Evolutionary conservation across 2,329 filamentous ascomycete genomes (phyloP).

Genomic region (Colletotrichum siamense): DNA sequence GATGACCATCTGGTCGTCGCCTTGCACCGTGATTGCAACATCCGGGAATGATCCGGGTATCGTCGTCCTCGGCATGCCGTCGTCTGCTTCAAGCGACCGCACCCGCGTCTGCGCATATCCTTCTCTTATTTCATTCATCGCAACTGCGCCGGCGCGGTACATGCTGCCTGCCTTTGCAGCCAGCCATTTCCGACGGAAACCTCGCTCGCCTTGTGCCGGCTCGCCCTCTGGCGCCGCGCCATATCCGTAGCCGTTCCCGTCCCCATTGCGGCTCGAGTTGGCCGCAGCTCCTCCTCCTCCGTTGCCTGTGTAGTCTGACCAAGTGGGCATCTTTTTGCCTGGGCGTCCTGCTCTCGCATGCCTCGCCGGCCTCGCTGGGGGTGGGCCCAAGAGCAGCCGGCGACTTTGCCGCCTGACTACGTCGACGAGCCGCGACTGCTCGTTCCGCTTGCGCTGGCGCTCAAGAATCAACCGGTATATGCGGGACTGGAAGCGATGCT

Average conservation of each 20-base stretch:
- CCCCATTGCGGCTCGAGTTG: not conserved
- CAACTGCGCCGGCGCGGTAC: constrained; percentile 61
- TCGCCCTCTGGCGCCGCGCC: constrained; percentile 29
- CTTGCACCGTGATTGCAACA: constrained; percentile 78
- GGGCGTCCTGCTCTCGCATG: constrained; percentile 32
- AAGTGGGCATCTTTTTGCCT: constrained; percentile 26
- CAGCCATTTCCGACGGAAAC: constrained; percentile 78
- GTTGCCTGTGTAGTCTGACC: constrained; percentile 20
- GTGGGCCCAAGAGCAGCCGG: constrained; percentile 50
- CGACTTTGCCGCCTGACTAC: constrained; percentile 45
- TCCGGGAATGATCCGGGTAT: constrained; percentile 85
- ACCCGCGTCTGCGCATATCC: constrained; percentile 61
- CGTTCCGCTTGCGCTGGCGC: constrained; percentile 61
- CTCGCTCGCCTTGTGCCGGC: constrained; percentile 59
- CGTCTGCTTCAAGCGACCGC: constrained; percentile 37
- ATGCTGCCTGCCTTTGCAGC: constrained; percentile 66
- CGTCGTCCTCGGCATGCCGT: constrained; percentile 40
- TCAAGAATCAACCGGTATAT: constrained; percentile 78
- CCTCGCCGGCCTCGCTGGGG: constrained; percentile 30
- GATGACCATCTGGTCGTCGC: constrained; percentile 89
- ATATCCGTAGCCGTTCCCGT: constrained; percentile 35
- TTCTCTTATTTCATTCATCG: constrained; percentile 64
- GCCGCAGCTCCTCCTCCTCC: constrained; percentile 6
- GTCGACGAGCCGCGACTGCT: constrained; percentile 53
- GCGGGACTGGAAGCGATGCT: constrained; percentile 73